These are phyloP conservation scores for Cladosporium austrohemisphaericum DNA, from an alignment of 2,329 filamentous ascomycete genomes.

Conservation along the genomic window DNA sequence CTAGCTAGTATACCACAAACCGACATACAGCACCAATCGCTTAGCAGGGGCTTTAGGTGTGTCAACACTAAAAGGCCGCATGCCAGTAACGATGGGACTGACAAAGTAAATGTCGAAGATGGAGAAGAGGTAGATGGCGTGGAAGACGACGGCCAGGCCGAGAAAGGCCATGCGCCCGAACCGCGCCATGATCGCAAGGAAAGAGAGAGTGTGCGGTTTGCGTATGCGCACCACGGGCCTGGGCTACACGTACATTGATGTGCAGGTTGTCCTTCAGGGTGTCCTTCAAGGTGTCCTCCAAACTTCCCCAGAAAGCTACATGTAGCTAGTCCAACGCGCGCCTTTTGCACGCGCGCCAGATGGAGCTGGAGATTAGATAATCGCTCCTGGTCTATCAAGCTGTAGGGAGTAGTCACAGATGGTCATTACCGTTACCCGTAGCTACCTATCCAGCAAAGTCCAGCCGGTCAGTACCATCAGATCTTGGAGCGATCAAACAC, in stretches of 20 bases:
- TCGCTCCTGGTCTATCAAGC: too few species aligned
- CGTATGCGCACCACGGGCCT: neutral
- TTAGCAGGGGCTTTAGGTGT: slow-evolving; percentile 73
- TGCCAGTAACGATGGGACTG: slow-evolving; percentile 92
- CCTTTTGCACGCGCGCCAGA: too few species aligned
- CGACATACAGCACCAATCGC: slow-evolving; percentile 88
- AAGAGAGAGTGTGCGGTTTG: slow-evolving; percentile 10
- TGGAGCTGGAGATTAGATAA: too few species aligned
- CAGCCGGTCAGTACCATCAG: too few species aligned
- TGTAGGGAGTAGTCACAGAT: too few species aligned
- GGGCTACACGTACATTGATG: too few species aligned
- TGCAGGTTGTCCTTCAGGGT: neutral
- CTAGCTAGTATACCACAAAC: slow-evolving; percentile 42
- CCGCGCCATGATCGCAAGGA: slow-evolving; percentile 44
- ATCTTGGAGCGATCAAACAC: too few species aligned
- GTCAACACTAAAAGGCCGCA: slow-evolving; percentile 74
- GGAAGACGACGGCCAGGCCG: slow-evolving; percentile 84
- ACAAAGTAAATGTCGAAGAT: slow-evolving; percentile 99
- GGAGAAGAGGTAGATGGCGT: slow-evolving; percentile 87
- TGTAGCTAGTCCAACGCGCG: too few species aligned
- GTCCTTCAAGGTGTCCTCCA: slow-evolving; percentile 3
- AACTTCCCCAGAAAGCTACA: too few species aligned
- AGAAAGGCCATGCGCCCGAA: slow-evolving; percentile 75
- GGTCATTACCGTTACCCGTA: too few species aligned
- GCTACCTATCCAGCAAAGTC: too few species aligned